phyloP scores from a whole-genome alignment of 2,329 filamentous ascomycete species.

The Botrytis aclada region DNA sequence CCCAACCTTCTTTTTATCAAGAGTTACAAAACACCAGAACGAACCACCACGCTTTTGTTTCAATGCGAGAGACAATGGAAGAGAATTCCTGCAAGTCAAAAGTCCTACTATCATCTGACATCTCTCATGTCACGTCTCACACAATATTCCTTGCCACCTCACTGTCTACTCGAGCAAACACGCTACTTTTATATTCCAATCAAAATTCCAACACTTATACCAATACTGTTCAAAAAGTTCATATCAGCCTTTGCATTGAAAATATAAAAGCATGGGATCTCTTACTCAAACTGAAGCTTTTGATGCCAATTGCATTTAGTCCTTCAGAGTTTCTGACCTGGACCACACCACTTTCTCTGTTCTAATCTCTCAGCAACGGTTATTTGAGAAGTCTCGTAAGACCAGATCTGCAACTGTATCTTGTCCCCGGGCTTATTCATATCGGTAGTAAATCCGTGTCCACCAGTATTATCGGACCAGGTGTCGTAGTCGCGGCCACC shows the following conservation, averaged over 20 bases:
- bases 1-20: not conserved
- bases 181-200: not conserved
- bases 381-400: conserved; percentile 10
- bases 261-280: not conserved
- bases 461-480: conserved; percentile 7
- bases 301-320: not conserved
- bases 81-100: not conserved
- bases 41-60: not conserved
- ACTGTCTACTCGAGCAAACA: not conserved
- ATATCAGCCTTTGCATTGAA: not conserved
- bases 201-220: not conserved
- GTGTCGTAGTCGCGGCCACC: not conserved
- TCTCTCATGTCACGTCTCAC: not conserved
- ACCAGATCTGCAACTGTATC: conserved; percentile 5
- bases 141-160: not conserved
- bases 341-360: conserved; percentile 12
- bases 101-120: not conserved
- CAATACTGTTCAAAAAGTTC: not conserved
- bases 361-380: conserved; percentile 11
- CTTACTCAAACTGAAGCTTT: not conserved
- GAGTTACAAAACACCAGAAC: not conserved
- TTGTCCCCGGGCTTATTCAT: not conserved
- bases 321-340: not conserved
- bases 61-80: not conserved
- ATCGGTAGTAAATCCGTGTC: conserved; percentile 7